These are phyloP conservation scores for Sambucus nigra DNA, from an alignment of 129 eudicot genomes.

Conservation along the genomic window DNA sequence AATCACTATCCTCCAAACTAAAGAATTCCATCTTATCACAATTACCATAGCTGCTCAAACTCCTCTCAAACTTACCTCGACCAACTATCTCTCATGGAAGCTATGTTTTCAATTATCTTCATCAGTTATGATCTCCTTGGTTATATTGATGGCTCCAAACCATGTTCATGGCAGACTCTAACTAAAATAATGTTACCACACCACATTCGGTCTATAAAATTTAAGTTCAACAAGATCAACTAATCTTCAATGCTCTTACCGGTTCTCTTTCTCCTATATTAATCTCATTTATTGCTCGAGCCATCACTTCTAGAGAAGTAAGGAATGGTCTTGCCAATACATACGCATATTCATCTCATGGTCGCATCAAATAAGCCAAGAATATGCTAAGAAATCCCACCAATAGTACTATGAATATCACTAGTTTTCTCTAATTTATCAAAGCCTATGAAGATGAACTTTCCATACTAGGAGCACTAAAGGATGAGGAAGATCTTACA, in stretches of 20 bases:
- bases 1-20: no score
- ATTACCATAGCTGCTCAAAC: no score
- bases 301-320: background rate
- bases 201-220: background rate
- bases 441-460: no score
- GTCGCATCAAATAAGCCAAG: background rate
- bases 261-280: background rate
- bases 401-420: background rate
- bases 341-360: background rate
- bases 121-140: constrained; percentile 1
- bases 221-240: background rate
- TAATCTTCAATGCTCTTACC: background rate
- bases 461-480: no score
- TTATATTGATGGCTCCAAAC: background rate
- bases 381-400: background rate
- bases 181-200: background rate
- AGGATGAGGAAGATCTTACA: no score
- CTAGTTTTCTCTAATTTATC: no score
- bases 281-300: constrained; percentile 1
- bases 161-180: background rate
- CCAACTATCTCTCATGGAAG: constrained; percentile 5
- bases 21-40: no score
- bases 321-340: background rate
- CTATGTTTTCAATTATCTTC: background rate
- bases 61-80: constrained; percentile 6